Evolutionary conservation across 495 filamentous ascomycete genomes (phyloP), one percentile per base, ranked within the genome.

Genomic region (Clavariopsis aquatica): DNA sequence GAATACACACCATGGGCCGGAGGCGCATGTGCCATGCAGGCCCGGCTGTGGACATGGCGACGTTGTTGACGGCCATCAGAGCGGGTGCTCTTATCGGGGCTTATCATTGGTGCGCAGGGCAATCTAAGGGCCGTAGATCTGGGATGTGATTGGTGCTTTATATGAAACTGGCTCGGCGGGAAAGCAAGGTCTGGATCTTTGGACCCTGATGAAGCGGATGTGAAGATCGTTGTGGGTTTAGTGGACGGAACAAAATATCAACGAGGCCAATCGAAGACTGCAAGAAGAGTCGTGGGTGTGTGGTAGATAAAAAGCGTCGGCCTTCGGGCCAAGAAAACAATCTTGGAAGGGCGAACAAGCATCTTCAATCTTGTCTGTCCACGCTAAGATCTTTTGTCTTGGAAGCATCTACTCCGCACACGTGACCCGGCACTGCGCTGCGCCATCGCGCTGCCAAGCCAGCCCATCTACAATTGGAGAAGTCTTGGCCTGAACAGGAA

Each of bases 51-150:
- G 10, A 47, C 15, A 49, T 47, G 19, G 24, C 9, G 20, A 26
- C 41, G 38, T 29, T 29, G 26, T 19, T 12, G 10, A 47, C 47
- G 51, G 54, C 15, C 8, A 23, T 26, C 2, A n/a, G 27, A 29
- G 24, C 15, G 49, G 49, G 63, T 66, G 63, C 19, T 26, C 56
- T 66, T 56, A 60, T 54, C 49, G 26, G 15, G 23, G 34, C 24
- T 49, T 49, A 45, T 53, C 34, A 66, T 66, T 60, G 63, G 63
- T 36, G 55, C 26, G 52, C 46, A 56, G 54, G 62, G 53, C 53
- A 65, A 58, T 57, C 22, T 47, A 49, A 49, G 10, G 4, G 52
- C 15, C 51, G 53, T 19, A 29, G 29, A 58, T 57, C 62, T 19
- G 24, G 22, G 24, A 27, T 36, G 34, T 56, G 57, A 60, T 66